Conservation (phyloP, 331 rosid genomes). For the Saraca asoca region DNA sequence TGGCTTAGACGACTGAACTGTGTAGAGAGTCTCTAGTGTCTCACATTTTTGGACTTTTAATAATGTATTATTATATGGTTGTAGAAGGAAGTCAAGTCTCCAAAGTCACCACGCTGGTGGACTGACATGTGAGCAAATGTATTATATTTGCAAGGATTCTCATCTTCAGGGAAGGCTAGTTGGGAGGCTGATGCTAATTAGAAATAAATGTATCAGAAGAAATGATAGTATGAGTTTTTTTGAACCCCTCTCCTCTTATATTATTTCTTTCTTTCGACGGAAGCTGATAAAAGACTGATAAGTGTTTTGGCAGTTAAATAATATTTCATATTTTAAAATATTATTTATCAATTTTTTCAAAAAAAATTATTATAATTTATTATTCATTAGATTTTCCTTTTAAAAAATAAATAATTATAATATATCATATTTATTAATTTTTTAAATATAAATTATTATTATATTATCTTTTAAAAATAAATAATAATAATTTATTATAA, state of each 20-base stretch:
- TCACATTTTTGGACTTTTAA: constrained; percentile 27
- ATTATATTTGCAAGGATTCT: constrained; percentile 31
- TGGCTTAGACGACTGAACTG: background rate
- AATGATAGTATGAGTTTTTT: constrained; percentile 19
- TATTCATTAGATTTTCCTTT: no score
- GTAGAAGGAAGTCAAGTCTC: background rate
- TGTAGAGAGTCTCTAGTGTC: constrained; percentile 21
- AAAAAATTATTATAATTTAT: no score
- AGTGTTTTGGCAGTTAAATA: no score
- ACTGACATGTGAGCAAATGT: constrained; percentile 34
- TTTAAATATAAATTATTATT: no score
- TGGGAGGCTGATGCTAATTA: constrained; percentile 8
- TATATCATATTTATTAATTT: no score
- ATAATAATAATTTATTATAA: no score
- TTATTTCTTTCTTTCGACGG: no score
- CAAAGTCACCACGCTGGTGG: constrained; percentile 2
- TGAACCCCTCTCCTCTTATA: background rate
- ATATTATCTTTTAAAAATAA: no score
- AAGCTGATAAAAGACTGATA: no score
- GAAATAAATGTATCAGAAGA: constrained; percentile 32
- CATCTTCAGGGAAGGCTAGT: background rate
- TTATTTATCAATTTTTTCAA: no score
- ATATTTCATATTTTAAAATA: no score
- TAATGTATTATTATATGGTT: constrained; percentile 23
- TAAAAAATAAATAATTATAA: no score